Percentiles rank a stretch among this genome's conserved stretches.
phyloP scores from a whole-genome alignment of 2,329 filamentous ascomycete genomes.

The Tympanopsis confertula region DNA sequence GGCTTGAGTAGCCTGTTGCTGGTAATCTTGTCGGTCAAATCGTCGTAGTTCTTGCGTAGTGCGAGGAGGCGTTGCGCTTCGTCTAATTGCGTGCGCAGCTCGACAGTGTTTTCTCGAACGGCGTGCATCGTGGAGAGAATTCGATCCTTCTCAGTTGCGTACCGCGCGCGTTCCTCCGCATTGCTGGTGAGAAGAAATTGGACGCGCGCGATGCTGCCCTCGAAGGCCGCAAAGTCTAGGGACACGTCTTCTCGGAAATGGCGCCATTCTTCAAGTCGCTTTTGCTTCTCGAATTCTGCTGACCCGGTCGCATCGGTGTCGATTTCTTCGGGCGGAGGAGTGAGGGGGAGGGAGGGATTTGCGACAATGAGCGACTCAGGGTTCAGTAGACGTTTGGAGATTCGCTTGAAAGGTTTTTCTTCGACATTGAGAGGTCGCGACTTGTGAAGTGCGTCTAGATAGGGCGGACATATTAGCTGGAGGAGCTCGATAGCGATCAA shows the following conservation, averaged over 20 bases:
- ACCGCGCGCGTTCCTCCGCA: constrained; percentile 69
- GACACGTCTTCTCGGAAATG: constrained; percentile 70
- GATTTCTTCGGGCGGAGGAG: constrained; percentile 50
- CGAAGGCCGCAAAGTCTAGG: constrained; percentile 80
- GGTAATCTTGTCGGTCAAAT: constrained; percentile 76
- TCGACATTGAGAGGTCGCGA: constrained; percentile 78
- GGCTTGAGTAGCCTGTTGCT: constrained; percentile 68
- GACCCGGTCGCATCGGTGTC: constrained; percentile 15
- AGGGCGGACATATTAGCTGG: background rate
- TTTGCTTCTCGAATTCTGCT: constrained; percentile 23
- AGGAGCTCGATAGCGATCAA: background rate
- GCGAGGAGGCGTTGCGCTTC: constrained; percentile 64
- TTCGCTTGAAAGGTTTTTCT: constrained; percentile 81
- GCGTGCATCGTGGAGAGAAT: constrained; percentile 69
- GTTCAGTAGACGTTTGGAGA: constrained; percentile 68
- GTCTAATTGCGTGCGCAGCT: constrained; percentile 64
- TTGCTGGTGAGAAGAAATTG: constrained; percentile 82
- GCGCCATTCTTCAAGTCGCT: constrained; percentile 31
- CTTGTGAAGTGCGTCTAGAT: constrained; percentile 52
- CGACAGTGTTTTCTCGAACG: constrained; percentile 64
- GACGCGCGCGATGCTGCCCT: constrained; percentile 74
- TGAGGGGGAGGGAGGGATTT: constrained; percentile 41
- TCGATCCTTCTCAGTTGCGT: constrained; percentile 66
- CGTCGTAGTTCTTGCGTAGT: constrained; percentile 76
- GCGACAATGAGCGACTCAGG: constrained; percentile 24